Percentiles rank a stretch among this genome's conserved stretches.
Evolutionary conservation across 2,329 filamentous ascomycete genomes (phyloP).

Genomic region (Curvularia verruculosa): DNA sequence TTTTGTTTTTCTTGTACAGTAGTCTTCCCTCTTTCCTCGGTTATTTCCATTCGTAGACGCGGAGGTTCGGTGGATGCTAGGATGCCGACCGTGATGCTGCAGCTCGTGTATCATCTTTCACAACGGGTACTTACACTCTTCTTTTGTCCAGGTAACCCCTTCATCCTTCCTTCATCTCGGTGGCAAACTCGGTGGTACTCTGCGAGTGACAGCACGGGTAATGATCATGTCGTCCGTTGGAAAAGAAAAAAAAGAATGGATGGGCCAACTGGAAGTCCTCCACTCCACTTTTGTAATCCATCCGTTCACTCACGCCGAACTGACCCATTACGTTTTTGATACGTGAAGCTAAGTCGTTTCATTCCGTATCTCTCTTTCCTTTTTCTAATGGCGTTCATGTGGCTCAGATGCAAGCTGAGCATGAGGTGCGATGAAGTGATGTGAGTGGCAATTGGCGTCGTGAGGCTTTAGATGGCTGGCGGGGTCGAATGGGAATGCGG

Average conservation of each 20-base stretch:
- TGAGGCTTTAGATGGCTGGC: constrained; percentile 23
- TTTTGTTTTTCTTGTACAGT: neutral
- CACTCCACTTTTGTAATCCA: neutral
- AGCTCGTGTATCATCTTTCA: neutral
- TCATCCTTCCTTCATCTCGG: neutral
- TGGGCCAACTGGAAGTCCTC: constrained; percentile 12
- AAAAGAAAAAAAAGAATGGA: constrained; percentile 4
- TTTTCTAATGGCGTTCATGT: constrained; percentile 26
- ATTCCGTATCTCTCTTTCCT: constrained; percentile 17
- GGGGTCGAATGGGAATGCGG: constrained; percentile 24
- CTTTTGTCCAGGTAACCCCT: neutral
- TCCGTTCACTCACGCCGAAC: neutral
- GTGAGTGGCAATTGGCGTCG: constrained; percentile 25
- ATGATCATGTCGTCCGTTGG: neutral
- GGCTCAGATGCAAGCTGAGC: constrained; percentile 31
- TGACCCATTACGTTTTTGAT: constrained; percentile 13
- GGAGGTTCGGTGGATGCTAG: neutral
- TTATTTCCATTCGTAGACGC: neutral
- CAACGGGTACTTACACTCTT: neutral
- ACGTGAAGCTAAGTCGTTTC: neutral
- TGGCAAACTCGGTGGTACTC: neutral
- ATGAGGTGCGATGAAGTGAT: constrained; percentile 19
- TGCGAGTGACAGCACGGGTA: neutral
- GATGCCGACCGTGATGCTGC: neutral
- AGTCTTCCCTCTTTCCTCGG: neutral